A percentile compares a stretch with the other conserved stretches of the same genome.
These are phyloP conservation scores for Fusarium sp. DNA, from an alignment of 2,329 filamentous ascomycete species.

Conservation along the genomic window DNA sequence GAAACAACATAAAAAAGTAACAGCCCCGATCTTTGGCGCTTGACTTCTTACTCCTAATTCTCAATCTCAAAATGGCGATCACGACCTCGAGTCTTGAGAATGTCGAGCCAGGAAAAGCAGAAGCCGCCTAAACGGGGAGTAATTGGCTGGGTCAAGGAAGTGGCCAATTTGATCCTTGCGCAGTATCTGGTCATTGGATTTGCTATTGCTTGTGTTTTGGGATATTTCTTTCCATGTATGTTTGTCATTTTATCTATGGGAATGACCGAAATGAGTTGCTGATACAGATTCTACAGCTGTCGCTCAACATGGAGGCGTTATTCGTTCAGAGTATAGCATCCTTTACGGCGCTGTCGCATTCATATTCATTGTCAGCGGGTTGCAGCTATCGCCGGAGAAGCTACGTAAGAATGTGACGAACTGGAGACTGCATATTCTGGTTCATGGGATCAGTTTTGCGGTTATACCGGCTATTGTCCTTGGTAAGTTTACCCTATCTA, in stretches of 20 bases:
- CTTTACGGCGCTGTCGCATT: slow-evolving; percentile 76
- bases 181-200: slow-evolving; percentile 77
- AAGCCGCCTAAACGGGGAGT: slow-evolving; percentile 6
- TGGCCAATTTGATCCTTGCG: slow-evolving; percentile 57
- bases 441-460: slow-evolving; percentile 76
- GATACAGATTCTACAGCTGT: slow-evolving; percentile 54
- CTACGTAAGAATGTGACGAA: slow-evolving; percentile 72
- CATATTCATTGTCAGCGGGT: slow-evolving; percentile 78
- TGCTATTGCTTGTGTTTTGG: slow-evolving; percentile 63
- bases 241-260: slow-evolving; percentile 17
- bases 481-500: slow-evolving; percentile 52
- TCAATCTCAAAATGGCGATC: slow-evolving; percentile 12
- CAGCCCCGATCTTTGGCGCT: slow-evolving; percentile 1
- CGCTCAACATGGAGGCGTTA: slow-evolving; percentile 61
- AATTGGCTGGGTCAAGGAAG: slow-evolving; percentile 35
- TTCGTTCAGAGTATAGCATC: slow-evolving; percentile 69
- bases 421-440: slow-evolving; percentile 75
- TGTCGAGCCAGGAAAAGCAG: slow-evolving; percentile 36
- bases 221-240: slow-evolving; percentile 59
- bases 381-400: slow-evolving; percentile 74
- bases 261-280: slow-evolving; percentile 1
- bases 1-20: background rate
- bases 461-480: slow-evolving; percentile 74
- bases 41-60: background rate
- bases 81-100: slow-evolving; percentile 10